Base-by-base conservation (phyloP, 139 green algal genomes). In the Mesotaenium endlicherianum region DNA sequence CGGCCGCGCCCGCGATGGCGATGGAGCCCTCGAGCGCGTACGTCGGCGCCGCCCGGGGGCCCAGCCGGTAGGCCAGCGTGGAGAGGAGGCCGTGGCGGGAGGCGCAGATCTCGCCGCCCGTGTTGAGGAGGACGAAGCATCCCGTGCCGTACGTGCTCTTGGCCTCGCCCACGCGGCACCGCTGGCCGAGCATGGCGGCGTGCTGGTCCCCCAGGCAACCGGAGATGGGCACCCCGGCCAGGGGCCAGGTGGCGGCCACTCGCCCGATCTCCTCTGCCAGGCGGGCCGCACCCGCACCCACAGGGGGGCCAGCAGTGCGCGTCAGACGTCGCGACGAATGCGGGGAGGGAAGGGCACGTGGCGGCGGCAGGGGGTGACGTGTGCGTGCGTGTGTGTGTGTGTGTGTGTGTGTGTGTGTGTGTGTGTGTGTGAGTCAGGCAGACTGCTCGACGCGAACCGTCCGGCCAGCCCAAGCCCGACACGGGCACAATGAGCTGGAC, bases 141-240 rank as follows among this genome's bases (percentile, higher is more conserved):
- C 96, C 95, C 0, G 96, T 99, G 81, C 96, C 96, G 76, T 98
- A 99, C 0, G 96, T 99, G 90, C 96, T 97, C 87, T 99, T 99
- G 60, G 94, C 95, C 44, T 88, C 14, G 26, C 4, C 3, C 3
- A 30, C 14, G 31, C 1, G 16, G 85, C 94, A 98, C 5, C 95
- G 81, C 88, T 99, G 96, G 1, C 96, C 95, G 53, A 99, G 88
- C 91, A 96, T 82, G 0, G 96, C 95, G 0, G 96, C 95, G 77
- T 96, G 93, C 87, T 99, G 96, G 86, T 99, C 96, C 0, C 96
- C 95, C 47, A 99, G 88, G 85, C 92, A 96, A n/a, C 95, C 96
- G 17, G 92, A 84, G n/a, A 98, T 94, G 30, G 94, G 91, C 36
- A 96, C 90, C 11, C 93, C 94, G 20, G 70, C 41, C 42, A 97